phyloP scores from a whole-genome alignment of 768 basidiomycete genomes.

The Agrocybe praecox region DNA sequence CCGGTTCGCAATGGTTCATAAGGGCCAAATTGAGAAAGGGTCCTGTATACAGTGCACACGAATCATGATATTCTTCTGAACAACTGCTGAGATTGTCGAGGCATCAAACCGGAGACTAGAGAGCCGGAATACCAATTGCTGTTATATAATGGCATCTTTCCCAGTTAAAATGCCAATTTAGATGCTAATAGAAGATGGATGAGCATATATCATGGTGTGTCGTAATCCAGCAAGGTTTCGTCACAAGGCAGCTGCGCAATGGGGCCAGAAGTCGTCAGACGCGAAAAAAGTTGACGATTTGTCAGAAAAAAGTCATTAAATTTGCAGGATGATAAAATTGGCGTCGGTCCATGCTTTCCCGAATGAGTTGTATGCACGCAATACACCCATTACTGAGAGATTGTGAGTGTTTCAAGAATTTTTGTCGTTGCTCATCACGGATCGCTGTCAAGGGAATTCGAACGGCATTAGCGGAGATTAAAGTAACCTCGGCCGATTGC shows the following conservation, averaged over 20 bases:
- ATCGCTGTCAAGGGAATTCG: not conserved
- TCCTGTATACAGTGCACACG: not conserved
- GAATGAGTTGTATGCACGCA: no score
- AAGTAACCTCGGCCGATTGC: conserved; percentile 27
- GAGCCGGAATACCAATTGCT: not conserved
- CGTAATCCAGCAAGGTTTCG: not conserved
- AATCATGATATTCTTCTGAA: not conserved
- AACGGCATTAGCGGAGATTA: conserved; percentile 3
- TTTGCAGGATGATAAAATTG: no score
- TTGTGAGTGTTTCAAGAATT: not conserved
- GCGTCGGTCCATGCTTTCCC: no score
- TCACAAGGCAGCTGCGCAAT: no score
- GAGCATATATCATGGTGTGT: not conserved
- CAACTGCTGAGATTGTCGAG: not conserved
- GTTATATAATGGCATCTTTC: no score
- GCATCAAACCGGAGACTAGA: not conserved
- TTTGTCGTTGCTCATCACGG: not conserved
- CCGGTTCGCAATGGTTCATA: not conserved
- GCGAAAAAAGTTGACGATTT: no score
- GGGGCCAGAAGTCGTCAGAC: no score
- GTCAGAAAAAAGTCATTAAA: no score
- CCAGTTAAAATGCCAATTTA: no score
- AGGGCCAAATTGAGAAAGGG: not conserved
- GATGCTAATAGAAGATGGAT: not conserved
- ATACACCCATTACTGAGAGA: no score